Evolutionary conservation across 352 stramenopile species (phyloP).

Genomic region (Globisporangium paddicum): DNA sequence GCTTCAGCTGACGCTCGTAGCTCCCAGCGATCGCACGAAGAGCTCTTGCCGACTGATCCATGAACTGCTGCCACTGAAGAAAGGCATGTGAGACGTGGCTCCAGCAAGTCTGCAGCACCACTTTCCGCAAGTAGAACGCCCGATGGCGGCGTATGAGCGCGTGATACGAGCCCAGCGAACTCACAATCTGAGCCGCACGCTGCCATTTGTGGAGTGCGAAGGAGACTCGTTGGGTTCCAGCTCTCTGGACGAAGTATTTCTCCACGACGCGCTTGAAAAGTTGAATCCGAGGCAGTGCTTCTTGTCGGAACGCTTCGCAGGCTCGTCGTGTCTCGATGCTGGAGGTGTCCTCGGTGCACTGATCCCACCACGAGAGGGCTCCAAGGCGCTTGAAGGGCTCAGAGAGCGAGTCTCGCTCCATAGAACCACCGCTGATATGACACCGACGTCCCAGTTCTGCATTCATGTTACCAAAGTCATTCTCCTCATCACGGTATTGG

Average conservation of each 20-base stretch:
- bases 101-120: slow-evolving; percentile 4
- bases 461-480: not conserved
- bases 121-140: slow-evolving; percentile 4
- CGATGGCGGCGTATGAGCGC: not conserved
- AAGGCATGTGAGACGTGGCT: not conserved
- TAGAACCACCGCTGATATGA: not conserved
- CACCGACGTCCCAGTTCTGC: not conserved
- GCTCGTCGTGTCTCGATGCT: not conserved
- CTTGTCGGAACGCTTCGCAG: not conserved
- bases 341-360: not conserved
- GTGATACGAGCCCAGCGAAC: not conserved
- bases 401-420: not conserved
- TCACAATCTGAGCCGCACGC: not conserved
- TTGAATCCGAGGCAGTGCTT: not conserved
- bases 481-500: not conserved
- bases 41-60: not conserved
- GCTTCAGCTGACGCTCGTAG: not conserved
- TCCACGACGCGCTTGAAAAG: not conserved
- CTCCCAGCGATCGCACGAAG: not conserved
- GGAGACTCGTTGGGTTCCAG: not conserved
- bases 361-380: not conserved
- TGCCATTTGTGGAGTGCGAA: not conserved
- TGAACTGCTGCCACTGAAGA: slow-evolving; percentile 4
- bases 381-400: not conserved
- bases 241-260: not conserved